Evolutionary conservation across 2,329 filamentous ascomycete genomes (phyloP).

Genomic region (Ustulina deusta): DNA sequence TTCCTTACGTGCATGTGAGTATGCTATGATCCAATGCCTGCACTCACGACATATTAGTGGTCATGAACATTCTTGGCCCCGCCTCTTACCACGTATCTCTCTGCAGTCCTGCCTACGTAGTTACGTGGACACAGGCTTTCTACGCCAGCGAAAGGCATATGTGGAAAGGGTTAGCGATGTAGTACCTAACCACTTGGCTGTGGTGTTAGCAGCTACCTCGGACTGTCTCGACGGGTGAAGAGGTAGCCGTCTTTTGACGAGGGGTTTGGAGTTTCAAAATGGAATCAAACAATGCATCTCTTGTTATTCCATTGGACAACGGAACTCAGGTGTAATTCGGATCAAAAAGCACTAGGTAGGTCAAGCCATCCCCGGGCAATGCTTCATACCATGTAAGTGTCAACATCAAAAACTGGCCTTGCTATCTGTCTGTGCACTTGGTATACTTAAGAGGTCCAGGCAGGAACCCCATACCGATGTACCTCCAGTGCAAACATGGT

Average conservation of each 20-base stretch:
- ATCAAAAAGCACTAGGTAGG: not conserved
- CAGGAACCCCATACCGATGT: not conserved
- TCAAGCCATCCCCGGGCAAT: not conserved
- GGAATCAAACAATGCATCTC: not conserved
- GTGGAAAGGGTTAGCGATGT: not conserved
- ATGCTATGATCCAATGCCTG: not conserved
- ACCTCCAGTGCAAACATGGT: not conserved
- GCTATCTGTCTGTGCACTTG: not conserved
- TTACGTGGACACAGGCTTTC: not conserved
- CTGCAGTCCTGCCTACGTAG: not conserved
- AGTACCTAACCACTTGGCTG: not conserved
- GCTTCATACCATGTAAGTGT: not conserved
- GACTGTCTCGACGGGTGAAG: not conserved
- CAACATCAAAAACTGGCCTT: not conserved
- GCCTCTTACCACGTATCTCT: slow-evolving; percentile 9
- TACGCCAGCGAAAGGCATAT: not conserved
- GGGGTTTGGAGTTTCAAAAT: not conserved
- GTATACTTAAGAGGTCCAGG: not conserved
- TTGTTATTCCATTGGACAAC: not conserved
- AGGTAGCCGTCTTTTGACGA: not conserved
- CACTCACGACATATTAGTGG: not conserved
- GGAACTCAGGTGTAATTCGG: not conserved
- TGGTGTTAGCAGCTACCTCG: not conserved
- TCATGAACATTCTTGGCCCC: slow-evolving; percentile 17
- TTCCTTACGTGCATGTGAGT: slow-evolving; percentile 1